Evolutionary conservation across 371 early-diverging fungal species (phyloP).

Genomic region (Dentiscutata heterogama): DNA sequence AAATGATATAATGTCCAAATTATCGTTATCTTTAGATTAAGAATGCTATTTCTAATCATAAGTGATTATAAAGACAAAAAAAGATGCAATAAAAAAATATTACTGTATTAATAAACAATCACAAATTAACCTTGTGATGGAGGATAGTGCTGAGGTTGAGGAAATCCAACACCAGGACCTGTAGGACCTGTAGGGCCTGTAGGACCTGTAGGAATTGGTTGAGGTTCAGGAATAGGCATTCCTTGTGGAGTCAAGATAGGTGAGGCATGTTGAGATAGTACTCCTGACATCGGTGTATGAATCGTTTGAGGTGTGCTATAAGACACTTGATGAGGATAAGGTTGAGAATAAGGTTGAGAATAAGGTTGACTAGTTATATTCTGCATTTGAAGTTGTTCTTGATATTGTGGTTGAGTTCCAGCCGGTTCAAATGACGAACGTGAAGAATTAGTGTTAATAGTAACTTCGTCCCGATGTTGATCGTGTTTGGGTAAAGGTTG

Average conservation of each 20-base stretch:
- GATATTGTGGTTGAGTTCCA: not conserved
- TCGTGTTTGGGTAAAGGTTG: slow-evolving; percentile 3
- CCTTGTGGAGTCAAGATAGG: not conserved
- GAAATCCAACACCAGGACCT: slow-evolving; percentile 17
- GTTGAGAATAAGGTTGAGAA: not conserved
- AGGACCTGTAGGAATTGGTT: not conserved
- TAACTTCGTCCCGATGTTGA: not conserved
- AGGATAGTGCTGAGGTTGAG: slow-evolving; percentile 29
- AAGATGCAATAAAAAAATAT: too few relatives aligned
- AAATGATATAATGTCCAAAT: too few relatives aligned
- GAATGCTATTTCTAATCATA: too few relatives aligned
- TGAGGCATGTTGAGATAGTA: not conserved
- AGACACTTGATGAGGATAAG: not conserved
- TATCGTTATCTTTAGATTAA: too few relatives aligned
- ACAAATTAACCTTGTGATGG: too few relatives aligned
- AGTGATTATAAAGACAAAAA: too few relatives aligned
- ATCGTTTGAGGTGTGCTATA: not conserved
- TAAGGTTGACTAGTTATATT: not conserved
- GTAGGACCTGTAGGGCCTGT: too few relatives aligned
- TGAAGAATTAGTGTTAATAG: slow-evolving; percentile 30
- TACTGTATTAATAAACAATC: too few relatives aligned
- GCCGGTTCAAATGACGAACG: slow-evolving; percentile 29
- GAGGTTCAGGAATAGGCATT: slow-evolving; percentile 13
- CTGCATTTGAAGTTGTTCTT: slow-evolving; percentile 12
- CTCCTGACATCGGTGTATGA: not conserved